Conservation (phyloP, 208 protist species). For the Acanthamoeba culbertsoni region DNA sequence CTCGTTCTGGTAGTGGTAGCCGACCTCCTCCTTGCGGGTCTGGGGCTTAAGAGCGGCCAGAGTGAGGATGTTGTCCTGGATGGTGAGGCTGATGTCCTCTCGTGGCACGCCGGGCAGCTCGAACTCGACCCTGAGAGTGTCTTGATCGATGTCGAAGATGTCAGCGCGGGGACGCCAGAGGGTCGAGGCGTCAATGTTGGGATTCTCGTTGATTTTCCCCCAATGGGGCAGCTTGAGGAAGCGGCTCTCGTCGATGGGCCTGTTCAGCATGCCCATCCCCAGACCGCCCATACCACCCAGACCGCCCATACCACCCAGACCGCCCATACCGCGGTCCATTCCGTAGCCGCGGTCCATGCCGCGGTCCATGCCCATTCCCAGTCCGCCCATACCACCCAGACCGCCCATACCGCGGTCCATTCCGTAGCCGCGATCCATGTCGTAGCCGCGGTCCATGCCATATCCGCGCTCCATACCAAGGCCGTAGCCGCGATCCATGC, state of each 20-base stretch:
- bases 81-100: constrained; percentile 51
- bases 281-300: not conserved
- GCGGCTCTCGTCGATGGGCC: constrained; percentile 27
- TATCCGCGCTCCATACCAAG: not conserved
- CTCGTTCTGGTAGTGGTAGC: constrained; percentile 56
- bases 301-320: not conserved
- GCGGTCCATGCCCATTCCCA: not conserved
- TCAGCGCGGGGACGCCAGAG: constrained; percentile 13
- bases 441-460: not conserved
- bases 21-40: constrained; percentile 52
- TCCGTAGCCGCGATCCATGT: not conserved
- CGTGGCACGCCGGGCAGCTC: constrained; percentile 48
- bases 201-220: not conserved
- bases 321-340: not conserved
- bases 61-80: constrained; percentile 53
- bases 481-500: not conserved
- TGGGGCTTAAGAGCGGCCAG: constrained; percentile 50
- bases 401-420: not conserved
- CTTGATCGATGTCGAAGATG: constrained; percentile 40
- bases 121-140: constrained; percentile 46
- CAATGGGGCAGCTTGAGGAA: constrained; percentile 42
- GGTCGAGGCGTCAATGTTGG: constrained; percentile 47
- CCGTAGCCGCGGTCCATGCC: not conserved
- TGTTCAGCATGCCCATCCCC: not conserved
- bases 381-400: not conserved